Conservation (phyloP, 495 filamentous ascomycete species). For the Neurospora discreta region DNA sequence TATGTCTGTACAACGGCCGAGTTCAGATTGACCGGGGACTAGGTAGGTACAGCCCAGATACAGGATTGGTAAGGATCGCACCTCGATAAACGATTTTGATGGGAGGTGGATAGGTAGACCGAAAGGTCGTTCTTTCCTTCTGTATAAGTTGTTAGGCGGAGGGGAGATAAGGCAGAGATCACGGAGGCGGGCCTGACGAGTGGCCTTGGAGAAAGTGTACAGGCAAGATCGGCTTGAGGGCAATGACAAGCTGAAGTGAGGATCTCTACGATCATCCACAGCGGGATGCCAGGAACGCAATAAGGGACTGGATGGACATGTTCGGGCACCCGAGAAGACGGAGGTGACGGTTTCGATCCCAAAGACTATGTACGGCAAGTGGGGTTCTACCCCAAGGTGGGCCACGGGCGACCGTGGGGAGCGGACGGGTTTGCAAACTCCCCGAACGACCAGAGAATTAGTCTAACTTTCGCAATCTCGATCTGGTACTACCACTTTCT, state of each 20-base stretch:
- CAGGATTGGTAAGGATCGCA: neutral
- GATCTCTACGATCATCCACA: neutral
- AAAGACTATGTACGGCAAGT: neutral
- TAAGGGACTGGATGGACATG: neutral
- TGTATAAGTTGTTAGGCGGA: neutral
- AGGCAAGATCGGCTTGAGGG: neutral
- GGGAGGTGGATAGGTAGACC: neutral
- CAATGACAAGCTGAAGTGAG: neutral
- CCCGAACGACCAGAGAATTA: neutral
- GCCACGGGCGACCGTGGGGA: neutral
- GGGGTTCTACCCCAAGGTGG: neutral
- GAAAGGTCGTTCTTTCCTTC: too few species aligned
- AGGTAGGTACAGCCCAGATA: neutral
- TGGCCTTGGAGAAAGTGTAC: neutral
- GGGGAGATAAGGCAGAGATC: neutral
- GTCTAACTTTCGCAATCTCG: neutral
- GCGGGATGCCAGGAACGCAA: neutral
- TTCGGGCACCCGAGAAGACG: neutral
- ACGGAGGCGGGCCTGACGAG: neutral
- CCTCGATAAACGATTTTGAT: too few species aligned
- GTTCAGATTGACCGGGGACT: neutral
- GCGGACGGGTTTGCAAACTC: neutral
- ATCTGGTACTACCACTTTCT: neutral
- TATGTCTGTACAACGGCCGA: neutral
- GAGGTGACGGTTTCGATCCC: neutral